phyloP scores from a whole-genome alignment of 768 basidiomycete species.

The Multifurca ochricompacta region DNA sequence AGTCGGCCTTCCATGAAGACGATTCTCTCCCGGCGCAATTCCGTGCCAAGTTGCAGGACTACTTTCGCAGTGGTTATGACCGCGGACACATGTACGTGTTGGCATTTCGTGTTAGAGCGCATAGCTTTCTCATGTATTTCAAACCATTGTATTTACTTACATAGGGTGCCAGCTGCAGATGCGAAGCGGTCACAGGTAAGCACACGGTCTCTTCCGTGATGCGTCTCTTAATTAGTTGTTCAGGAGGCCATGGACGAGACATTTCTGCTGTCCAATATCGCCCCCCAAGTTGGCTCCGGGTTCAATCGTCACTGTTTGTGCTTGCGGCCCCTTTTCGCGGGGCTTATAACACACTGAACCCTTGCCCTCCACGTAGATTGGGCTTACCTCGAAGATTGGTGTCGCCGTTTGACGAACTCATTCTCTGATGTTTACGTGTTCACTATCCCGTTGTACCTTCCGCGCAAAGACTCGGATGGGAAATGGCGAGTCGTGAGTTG shows the following conservation, averaged over 20 bases:
- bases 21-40: slow-evolving; percentile 64
- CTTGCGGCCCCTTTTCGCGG: not conserved
- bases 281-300: slow-evolving; percentile 95
- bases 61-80: slow-evolving; percentile 90
- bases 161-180: slow-evolving; percentile 93
- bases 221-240: not conserved
- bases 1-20: slow-evolving; percentile 81
- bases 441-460: slow-evolving; percentile 95
- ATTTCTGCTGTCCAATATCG: slow-evolving; percentile 90
- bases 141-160: not conserved
- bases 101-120: not conserved
- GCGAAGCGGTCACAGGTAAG: slow-evolving; percentile 77
- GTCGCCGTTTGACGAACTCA: slow-evolving; percentile 73
- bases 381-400: slow-evolving; percentile 97
- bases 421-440: slow-evolving; percentile 97
- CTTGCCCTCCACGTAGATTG: slow-evolving; percentile 52
- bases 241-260: slow-evolving; percentile 95
- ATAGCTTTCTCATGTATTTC: not conserved
- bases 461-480: slow-evolving; percentile 75
- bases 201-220: not conserved
- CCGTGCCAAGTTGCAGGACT: slow-evolving; percentile 80
- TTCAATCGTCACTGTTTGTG: slow-evolving; percentile 93
- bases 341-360: not conserved
- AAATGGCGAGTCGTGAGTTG: slow-evolving; percentile 89
- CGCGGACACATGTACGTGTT: slow-evolving; percentile 86